A percentile compares a stretch with the other conserved stretches of the same genome.
phyloP scores from a whole-genome alignment of 129 eudicot genomes.

The Lactuca saligna region DNA sequence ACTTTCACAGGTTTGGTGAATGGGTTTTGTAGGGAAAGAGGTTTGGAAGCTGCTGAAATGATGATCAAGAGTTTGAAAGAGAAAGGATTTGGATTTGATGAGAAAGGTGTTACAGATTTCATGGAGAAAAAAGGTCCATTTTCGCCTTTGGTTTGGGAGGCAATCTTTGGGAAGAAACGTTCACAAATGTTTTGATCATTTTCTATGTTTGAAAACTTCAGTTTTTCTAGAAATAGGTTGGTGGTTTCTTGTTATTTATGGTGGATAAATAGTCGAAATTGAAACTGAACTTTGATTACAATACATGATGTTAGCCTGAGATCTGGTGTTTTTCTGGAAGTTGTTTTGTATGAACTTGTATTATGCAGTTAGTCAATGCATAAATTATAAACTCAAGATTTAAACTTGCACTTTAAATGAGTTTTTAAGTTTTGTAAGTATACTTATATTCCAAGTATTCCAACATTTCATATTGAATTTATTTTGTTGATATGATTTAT shows the following conservation, averaged over 20 bases:
- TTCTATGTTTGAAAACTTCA: constrained; percentile 1
- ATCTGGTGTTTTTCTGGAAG: neutral
- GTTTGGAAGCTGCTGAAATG: constrained; percentile 59
- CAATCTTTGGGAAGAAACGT: constrained; percentile 68
- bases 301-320: neutral
- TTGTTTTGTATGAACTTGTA: neutral
- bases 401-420: too few species aligned
- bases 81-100: constrained; percentile 64
- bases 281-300: neutral
- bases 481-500: too few species aligned
- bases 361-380: too few species aligned
- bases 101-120: constrained; percentile 61
- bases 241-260: constrained; percentile 9
- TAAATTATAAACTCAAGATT: too few species aligned
- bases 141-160: constrained; percentile 84
- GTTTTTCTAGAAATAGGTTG: neutral
- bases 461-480: too few species aligned
- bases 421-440: too few species aligned
- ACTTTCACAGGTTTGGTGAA: constrained; percentile 73
- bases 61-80: constrained; percentile 52
- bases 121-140: constrained; percentile 82
- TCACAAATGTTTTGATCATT: constrained; percentile 27
- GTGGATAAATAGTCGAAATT: neutral
- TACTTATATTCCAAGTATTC: too few species aligned
- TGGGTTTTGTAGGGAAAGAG: constrained; percentile 66